Base-by-base conservation (phyloP, 2,329 filamentous ascomycete species). In the Fusarium gaditjirri region DNA sequence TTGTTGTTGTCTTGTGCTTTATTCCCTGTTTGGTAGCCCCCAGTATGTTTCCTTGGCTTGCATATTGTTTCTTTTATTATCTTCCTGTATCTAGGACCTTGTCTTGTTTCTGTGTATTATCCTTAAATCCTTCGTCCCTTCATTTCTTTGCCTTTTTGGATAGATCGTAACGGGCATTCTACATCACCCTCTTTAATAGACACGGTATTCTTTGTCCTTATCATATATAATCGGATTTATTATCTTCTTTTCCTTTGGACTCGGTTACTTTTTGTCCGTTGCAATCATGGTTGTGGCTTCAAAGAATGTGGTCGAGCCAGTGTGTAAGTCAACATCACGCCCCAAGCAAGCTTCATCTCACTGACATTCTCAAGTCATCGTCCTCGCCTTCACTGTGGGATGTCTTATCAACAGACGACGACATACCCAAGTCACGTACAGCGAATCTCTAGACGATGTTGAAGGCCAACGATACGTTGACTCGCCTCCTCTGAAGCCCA, bases 371-470 rank as follows among this genome's bases (percentile, higher is more conserved):
- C 23, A 8, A 77, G 75, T 77, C 52, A 75, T 77, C 41, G 73
- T 70, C 33, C 25, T 71, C 13, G 70, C 44, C 5, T 77, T 77
- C 33, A 76, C 73, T 11, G 43, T 61, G 43, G 75, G 72, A 59
- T 77, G 75, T 38, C 74, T 77, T 14, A 73, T 77, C 59, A 77
- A 77, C 25, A 68, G 75, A 44, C 70, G 72, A 38, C 50, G 69
- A 27, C 27, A 56, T 17, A 54, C 27, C 17, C 62, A 58, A 35
- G 8, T 43, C 4, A 33, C 57, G 10, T 68, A 55, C 25, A 39
- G 52, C 6, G 61, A 65, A 13, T 58, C 33, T 4, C 36, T 58
- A 3, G 59, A 72, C 14, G 74, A 77, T 59, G 27, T 75, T 29
- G 75, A 77, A 25, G 67, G 61, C 17, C 64, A 68, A 27, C 61